A percentile compares a stretch with the other conserved stretches of the same genome.
Evolutionary conservation across 257 asterid species (phyloP).

Genomic region (Fraxinus anomala): DNA sequence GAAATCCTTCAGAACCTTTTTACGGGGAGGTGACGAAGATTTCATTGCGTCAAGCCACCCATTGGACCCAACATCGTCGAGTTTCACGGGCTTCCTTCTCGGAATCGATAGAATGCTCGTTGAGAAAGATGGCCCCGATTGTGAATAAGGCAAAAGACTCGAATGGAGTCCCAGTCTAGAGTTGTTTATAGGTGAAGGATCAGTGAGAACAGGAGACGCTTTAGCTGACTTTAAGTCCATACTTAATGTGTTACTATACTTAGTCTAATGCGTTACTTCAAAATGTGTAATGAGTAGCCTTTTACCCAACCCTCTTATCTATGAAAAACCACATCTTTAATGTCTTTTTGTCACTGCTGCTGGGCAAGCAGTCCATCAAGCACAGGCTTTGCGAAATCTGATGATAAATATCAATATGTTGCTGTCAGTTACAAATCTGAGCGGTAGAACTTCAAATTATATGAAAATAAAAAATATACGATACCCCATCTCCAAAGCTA

Average conservation of each 20-base stretch:
- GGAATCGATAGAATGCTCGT: constrained; percentile 39
- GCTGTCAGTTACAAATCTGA: not conserved
- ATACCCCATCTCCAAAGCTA: constrained; percentile 56
- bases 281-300: constrained; percentile 28
- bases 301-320: constrained; percentile 74
- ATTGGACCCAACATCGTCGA: constrained; percentile 75
- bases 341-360: constrained; percentile 59
- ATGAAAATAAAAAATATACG: not conserved
- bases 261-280: not conserved
- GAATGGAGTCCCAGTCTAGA: constrained; percentile 66
- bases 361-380: constrained; percentile 69
- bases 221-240: constrained; percentile 75
- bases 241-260: not conserved
- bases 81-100: constrained; percentile 67
- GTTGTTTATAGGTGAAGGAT: constrained; percentile 62
- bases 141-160: constrained; percentile 54
- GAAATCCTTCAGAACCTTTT: constrained; percentile 55
- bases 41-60: constrained; percentile 94
- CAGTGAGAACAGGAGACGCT: constrained; percentile 68
- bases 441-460: constrained; percentile 22
- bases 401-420: not conserved
- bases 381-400: constrained; percentile 51
- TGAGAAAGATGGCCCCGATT: constrained; percentile 52
- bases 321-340: constrained; percentile 81
- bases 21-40: constrained; percentile 93